Base-by-base conservation (phyloP, 148 eudicot species). In the Amaranthus hypochondriacus region DNA sequence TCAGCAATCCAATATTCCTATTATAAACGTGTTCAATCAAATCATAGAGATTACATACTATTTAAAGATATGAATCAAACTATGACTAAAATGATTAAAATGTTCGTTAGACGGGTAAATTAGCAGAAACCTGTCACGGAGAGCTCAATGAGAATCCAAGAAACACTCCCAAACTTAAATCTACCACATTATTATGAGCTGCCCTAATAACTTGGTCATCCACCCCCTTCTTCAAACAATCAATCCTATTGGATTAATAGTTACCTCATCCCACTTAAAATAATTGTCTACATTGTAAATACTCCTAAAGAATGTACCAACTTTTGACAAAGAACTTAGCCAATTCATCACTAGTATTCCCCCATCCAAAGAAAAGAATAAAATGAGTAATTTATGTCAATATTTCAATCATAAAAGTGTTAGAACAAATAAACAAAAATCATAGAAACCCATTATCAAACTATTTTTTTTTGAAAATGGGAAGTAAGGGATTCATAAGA, bases 131-230 rank as follows among this genome's bases (percentile, higher is more conserved):
- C 15, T 42, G 50, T 18, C 56, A 55, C 9, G 12, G 11, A 68
- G n/a, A 68, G 72, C 10, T 18, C 66, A 75, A 57, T 15, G 10
- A 28, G 58, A 57, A 58, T 68, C 66, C 43, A 12, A 58, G 15
- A 56, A 48, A 14, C 68, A 53, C 15, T 66, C 39, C 39, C 57
- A 48, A 49, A 48, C 66, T 14, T 28, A 74, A 66, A 43, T 51
- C 8, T 61, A 47, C 55, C 47, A 43, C 4, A 48, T 14, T 28
- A 74, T 74, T 48, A 43, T 11, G 47, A 11, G 57, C 11, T 21
- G 6, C 21, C 8, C 6, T 43, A 56, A 51, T 58, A 47, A 74
- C 54, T 48, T 47, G 10, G 49, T 11, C 21, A 67, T 48, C 9
- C 56, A 43, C 11, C 47, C 10, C 48, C 69, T 72, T 15, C 47